Base-by-base conservation (phyloP, 495 filamentous ascomycete genomes). In the Aspergillus baeticus region DNA sequence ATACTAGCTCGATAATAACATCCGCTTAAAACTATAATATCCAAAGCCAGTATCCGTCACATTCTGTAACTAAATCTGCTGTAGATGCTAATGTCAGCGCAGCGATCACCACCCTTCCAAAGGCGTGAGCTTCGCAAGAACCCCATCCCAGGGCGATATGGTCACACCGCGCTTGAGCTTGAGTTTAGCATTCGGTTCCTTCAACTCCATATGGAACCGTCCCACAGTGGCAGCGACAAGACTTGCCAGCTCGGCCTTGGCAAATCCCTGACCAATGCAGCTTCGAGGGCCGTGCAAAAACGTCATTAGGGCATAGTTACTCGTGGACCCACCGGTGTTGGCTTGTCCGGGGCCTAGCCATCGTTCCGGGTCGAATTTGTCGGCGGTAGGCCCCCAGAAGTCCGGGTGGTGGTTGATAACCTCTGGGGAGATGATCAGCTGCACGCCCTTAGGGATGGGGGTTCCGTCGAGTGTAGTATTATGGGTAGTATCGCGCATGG, bases 371-470 rank as follows among this genome's bases (percentile, higher is more conserved):
- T 82, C 77, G 75, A 95, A 96, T 23, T 84, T 77, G 45, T 88
- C 83, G 8, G 90, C 91, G 57, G 96, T 90, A 0, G 73, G 58
- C 20, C 93, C 92, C 93, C 93, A 97, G 44, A 94, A 84, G 51
- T 84, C 82, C 43, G 74, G 78, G 51, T 80, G 79, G 66, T 88
- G 87, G 68, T 96, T 93, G 49, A 91, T 81, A 20, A 85, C 74
- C 49, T 74, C 73, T 1, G 83, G 76, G 14, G 70, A 51, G 33
- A 86, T 58, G 35, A 81, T 62, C 14, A 88, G 56, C 3, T 64
- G 65, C 1, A 82, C 87, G 26, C 73, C 79, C 52, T 80, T 81
- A 39, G 84, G 83, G 38, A 88, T 74, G 15, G 57, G 71, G 6
- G 80, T 70, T n/a, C 73, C 78, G 34, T 68, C 63, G 41, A 96